Conservation (phyloP, 257 asterid genomes). For the Leptodermis oblonga region DNA sequence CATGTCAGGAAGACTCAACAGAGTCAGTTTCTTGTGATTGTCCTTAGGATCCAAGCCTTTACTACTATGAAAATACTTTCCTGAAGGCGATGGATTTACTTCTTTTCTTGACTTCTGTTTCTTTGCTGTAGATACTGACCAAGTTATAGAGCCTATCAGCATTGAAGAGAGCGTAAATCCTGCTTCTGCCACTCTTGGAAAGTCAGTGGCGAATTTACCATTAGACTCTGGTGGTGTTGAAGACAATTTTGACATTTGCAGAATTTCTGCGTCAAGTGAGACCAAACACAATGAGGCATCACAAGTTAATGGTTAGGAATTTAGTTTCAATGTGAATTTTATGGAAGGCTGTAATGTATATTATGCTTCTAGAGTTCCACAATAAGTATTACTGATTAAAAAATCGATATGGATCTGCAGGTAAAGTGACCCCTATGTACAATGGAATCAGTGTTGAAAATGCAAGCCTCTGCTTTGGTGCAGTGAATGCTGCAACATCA, state of each 20-base stretch:
- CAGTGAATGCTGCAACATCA: conserved; percentile 24
- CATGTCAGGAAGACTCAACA: conserved; percentile 7
- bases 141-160: conserved; percentile 43
- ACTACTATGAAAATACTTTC: conserved; percentile 10
- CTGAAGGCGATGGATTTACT: conserved; percentile 23
- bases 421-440: conserved; percentile 30
- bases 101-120: too few species aligned
- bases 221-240: conserved; percentile 7
- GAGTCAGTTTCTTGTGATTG: conserved; percentile 15
- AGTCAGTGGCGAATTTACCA: conserved; percentile 26
- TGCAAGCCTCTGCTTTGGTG: conserved; percentile 30
- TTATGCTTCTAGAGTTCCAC: conserved; percentile 13
- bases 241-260: too few species aligned
- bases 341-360: conserved; percentile 10
- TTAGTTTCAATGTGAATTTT: conserved; percentile 19
- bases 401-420: conserved; percentile 53
- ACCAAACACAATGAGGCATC: conserved; percentile 32
- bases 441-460: conserved; percentile 29
- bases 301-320: conserved; percentile 41
- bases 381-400: conserved; percentile 13
- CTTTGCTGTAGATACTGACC: conserved; percentile 43
- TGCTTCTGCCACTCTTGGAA: conserved; percentile 30
- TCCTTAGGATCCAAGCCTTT: conserved; percentile 11
- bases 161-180: conserved; percentile 28
- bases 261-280: too few species aligned